Evolutionary conservation across 1,284 basidiomycete genomes (phyloP).

Genomic region (Laetiporus sulphureus): DNA sequence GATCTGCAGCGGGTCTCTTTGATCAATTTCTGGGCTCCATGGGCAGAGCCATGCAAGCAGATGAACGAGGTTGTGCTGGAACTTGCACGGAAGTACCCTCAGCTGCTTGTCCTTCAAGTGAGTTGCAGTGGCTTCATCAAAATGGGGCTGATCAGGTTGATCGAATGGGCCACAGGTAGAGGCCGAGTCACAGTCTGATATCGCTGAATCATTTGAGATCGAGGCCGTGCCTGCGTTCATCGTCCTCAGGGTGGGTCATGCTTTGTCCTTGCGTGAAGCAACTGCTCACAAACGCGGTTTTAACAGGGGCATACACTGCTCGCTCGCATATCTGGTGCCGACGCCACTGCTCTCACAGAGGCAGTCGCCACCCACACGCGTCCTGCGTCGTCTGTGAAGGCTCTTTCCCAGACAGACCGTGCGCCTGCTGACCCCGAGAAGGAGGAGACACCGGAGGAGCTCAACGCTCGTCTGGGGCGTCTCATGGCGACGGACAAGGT

Average conservation of each 20-base stretch:
- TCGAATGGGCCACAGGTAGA: conserved; percentile 87
- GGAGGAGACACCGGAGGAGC: conserved; percentile 60
- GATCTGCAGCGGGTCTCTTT: conserved; percentile 79
- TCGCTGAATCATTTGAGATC: conserved; percentile 91
- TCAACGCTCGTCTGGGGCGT: conserved; percentile 51
- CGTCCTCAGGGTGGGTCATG: conserved; percentile 59
- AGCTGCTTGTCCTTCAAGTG: conserved; percentile 72
- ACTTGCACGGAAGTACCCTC: conserved; percentile 66
- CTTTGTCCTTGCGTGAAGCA: not conserved
- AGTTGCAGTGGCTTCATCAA: too few relatives aligned
- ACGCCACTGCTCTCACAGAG: conserved; percentile 63
- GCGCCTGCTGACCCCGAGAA: conserved; percentile 27
- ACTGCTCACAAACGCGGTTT: conserved; percentile 16
- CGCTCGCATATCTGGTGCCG: conserved; percentile 76
- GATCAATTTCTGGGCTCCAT: conserved; percentile 91
- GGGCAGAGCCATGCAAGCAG: conserved; percentile 84
- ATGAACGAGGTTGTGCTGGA: conserved; percentile 78
- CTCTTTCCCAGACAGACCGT: conserved; percentile 35
- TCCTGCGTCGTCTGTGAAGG: conserved; percentile 31
- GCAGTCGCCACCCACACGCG: conserved; percentile 54
- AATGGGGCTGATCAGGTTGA: too few relatives aligned
- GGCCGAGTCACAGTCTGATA: conserved; percentile 84
- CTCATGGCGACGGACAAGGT: conserved; percentile 72
- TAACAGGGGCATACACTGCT: conserved; percentile 86
- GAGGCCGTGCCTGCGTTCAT: conserved; percentile 88